These are phyloP conservation scores for Arthromyces matolae DNA, from an alignment of 768 basidiomycete genomes.

Conservation along the genomic window DNA sequence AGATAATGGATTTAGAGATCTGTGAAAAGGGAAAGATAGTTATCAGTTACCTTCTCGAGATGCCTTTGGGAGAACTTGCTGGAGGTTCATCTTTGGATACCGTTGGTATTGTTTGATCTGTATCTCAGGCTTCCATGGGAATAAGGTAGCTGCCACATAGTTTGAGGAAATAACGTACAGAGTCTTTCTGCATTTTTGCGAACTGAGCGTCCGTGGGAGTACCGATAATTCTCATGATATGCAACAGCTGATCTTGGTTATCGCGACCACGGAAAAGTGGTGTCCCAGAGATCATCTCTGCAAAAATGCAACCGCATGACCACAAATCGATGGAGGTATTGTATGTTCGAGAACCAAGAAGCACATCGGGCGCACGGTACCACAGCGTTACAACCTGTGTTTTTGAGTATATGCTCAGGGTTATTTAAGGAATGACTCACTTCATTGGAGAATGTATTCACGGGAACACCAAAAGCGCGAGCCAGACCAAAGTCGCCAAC, in stretches of 20 bases:
- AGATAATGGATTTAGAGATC: slow-evolving; percentile 15
- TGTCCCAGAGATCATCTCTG: slow-evolving; percentile 98
- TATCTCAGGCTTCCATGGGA: slow-evolving; percentile 77
- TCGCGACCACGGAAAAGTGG: slow-evolving; percentile 96
- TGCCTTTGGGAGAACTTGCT: slow-evolving; percentile 81
- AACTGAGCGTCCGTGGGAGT: slow-evolving; percentile 89
- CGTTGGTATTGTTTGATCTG: slow-evolving; percentile 81
- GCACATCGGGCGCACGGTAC: slow-evolving; percentile 98
- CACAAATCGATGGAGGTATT: slow-evolving; percentile 98
- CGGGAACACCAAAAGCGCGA: slow-evolving; percentile 95
- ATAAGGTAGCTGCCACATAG: slow-evolving; percentile 7
- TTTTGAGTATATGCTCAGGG: not conserved
- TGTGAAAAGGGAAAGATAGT: not conserved
- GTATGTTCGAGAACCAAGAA: slow-evolving; percentile 95
- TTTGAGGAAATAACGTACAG: too few relatives aligned
- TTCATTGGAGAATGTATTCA: slow-evolving; percentile 99
- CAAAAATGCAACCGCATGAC: slow-evolving; percentile 99
- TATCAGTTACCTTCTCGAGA: slow-evolving; percentile 63
- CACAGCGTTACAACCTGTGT: slow-evolving; percentile 91
- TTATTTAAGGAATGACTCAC: slow-evolving; percentile 27
- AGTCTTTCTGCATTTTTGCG: slow-evolving; percentile 85
- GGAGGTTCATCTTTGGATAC: slow-evolving; percentile 80
- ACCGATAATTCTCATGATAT: slow-evolving; percentile 96
- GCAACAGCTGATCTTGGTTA: slow-evolving; percentile 95
- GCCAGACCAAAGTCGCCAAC: slow-evolving; percentile 97